Evolutionary conservation across 140 eudicot species (phyloP).

Genomic region (Ambrosia hybrid): DNA sequence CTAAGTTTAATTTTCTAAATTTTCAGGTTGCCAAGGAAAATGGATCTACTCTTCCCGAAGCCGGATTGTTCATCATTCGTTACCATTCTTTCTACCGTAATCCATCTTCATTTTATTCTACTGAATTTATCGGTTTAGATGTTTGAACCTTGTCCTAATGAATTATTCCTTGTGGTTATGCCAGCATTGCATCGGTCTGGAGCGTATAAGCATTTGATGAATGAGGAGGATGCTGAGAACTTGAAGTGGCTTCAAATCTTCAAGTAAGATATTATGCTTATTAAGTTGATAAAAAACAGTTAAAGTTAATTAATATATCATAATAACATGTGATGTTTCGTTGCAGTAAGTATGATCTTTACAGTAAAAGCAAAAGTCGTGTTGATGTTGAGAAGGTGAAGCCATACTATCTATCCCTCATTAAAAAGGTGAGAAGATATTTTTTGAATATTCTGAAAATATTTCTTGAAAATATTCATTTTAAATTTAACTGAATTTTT

Average conservation of each 20-base stretch:
- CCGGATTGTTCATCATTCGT: constrained; percentile 71
- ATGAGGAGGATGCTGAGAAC: constrained; percentile 74
- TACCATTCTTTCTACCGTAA: constrained; percentile 83
- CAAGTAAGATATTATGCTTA: constrained; percentile 38
- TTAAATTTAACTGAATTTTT: background rate
- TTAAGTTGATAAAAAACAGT: too few relatives aligned
- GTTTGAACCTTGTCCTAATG: background rate
- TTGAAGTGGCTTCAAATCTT: constrained; percentile 80
- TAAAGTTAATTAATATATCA: background rate
- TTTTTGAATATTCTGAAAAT: too few relatives aligned
- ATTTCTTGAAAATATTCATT: too few relatives aligned
- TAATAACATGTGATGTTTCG: background rate
- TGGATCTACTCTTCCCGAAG: constrained; percentile 68
- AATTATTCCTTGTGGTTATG: background rate
- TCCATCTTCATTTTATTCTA: background rate
- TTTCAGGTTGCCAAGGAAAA: constrained; percentile 84
- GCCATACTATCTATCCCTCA: constrained; percentile 80
- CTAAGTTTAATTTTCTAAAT: background rate
- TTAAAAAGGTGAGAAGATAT: constrained; percentile 56
- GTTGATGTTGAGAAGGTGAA: constrained; percentile 71
- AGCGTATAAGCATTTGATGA: constrained; percentile 76
- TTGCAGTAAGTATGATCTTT: constrained; percentile 82
- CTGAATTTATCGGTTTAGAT: background rate
- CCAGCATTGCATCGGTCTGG: constrained; percentile 37
- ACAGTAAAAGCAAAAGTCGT: constrained; percentile 84